Percentiles rank a stretch among this genome's conserved stretches.
These are phyloP conservation scores for Epichloe gansuensis DNA, from an alignment of 2,329 filamentous ascomycete genomes.

Conservation along the genomic window DNA sequence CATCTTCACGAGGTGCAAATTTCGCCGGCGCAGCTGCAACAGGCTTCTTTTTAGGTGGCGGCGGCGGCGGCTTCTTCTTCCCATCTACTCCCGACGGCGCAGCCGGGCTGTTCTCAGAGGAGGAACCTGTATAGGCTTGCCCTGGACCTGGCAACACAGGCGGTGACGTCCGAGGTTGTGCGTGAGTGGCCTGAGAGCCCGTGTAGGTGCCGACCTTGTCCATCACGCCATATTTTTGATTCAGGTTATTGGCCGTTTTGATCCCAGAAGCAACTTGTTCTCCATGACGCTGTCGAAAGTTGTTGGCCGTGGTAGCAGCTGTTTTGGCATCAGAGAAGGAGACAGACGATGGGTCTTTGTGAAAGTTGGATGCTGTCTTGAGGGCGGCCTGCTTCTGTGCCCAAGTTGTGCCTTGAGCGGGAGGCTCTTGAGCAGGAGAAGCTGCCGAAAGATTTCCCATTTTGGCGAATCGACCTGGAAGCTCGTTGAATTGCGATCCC, in stretches of 20 bases:
- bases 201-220: slow-evolving; percentile 23
- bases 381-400: slow-evolving; percentile 53
- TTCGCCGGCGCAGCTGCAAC: slow-evolving; percentile 17
- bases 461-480: slow-evolving; percentile 55
- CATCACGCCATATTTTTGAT: slow-evolving; percentile 48
- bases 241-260: slow-evolving; percentile 42
- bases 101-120: not conserved
- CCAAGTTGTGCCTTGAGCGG: slow-evolving; percentile 45
- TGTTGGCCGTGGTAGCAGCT: slow-evolving; percentile 50
- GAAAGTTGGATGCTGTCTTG: slow-evolving; percentile 46
- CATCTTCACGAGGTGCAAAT: slow-evolving; percentile 14
- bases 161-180: slow-evolving; percentile 1
- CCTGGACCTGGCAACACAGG: slow-evolving; percentile 1
- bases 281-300: slow-evolving; percentile 58
- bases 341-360: slow-evolving; percentile 49
- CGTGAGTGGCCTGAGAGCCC: slow-evolving; percentile 8
- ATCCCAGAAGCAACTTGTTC: slow-evolving; percentile 53
- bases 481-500: slow-evolving; percentile 43
- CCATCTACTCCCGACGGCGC: slow-evolving; percentile 12
- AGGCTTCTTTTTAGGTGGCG: slow-evolving; percentile 42
- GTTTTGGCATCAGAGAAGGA: slow-evolving; percentile 45
- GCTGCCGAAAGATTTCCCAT: slow-evolving; percentile 27
- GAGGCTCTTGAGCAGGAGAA: slow-evolving; percentile 11
- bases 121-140: not conserved
- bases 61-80: slow-evolving; percentile 43